Percentiles rank a stretch among this genome's conserved stretches.
These are phyloP conservation scores for Trichoderma koningii DNA, from an alignment of 2,329 filamentous ascomycete species.

Conservation along the genomic window DNA sequence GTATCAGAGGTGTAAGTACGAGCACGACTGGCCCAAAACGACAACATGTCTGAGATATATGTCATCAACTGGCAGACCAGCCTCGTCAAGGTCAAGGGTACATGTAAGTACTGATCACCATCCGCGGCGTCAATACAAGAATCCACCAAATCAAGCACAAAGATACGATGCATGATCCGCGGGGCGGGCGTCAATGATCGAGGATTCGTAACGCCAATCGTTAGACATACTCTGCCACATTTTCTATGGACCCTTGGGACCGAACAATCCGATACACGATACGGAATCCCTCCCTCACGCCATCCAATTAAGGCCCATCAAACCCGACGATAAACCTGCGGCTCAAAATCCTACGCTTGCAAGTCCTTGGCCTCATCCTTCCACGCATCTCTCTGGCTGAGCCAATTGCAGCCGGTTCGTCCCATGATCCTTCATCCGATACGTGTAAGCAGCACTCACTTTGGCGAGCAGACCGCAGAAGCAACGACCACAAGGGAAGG, in stretches of 20 bases:
- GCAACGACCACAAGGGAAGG: too few species aligned
- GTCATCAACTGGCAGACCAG: neutral
- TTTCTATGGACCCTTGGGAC: neutral
- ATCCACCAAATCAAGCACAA: neutral
- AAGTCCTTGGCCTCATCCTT: neutral
- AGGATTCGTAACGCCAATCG: neutral
- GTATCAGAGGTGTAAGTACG: too few species aligned
- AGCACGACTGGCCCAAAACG: neutral
- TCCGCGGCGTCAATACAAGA: neutral
- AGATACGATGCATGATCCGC: neutral
- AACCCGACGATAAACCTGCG: neutral
- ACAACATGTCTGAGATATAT: neutral
- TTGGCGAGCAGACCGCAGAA: too few species aligned
- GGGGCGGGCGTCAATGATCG: constrained; percentile 1
- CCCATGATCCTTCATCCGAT: neutral
- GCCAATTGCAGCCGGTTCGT: neutral
- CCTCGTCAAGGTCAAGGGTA: too few species aligned
- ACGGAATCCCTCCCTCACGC: neutral
- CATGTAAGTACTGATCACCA: constrained; percentile 15
- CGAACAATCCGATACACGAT: neutral
- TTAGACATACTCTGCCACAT: neutral
- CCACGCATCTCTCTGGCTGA: neutral
- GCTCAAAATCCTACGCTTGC: neutral
- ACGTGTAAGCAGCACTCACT: too few species aligned
- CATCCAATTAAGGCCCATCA: neutral